Evolutionary conservation across 257 asterid genomes (phyloP).

Genomic region (Verbena officinalis): DNA sequence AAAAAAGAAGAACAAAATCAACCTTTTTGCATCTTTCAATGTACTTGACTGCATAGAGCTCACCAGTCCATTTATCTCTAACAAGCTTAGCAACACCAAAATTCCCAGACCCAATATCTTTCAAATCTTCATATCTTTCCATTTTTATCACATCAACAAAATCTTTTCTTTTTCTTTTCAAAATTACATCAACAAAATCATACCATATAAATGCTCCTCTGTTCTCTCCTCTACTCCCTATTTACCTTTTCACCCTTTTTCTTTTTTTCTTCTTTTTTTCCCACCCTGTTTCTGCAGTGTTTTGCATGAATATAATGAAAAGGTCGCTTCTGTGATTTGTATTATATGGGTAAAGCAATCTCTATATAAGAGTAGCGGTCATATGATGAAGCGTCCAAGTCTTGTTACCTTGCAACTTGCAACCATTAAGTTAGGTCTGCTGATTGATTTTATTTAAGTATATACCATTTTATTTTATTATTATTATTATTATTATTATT

Average conservation of each 20-base stretch:
- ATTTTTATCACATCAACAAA: slow-evolving; percentile 23
- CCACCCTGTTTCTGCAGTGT: too few relatives aligned
- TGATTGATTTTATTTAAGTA: not conserved
- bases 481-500: too few relatives aligned
- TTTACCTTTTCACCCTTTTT: not conserved
- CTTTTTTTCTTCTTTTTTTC: too few relatives aligned
- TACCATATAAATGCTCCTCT: not conserved
- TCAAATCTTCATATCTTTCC: slow-evolving; percentile 66
- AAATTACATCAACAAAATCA: too few relatives aligned
- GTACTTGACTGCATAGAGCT: slow-evolving; percentile 47
- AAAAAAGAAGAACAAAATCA: not conserved
- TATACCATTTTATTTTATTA: too few relatives aligned
- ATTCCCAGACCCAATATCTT: slow-evolving; percentile 69
- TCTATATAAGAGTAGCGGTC: not conserved
- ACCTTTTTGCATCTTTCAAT: slow-evolving; percentile 61
- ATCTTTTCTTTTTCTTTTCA: too few relatives aligned
- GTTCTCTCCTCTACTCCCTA: not conserved
- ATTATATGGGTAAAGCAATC: not conserved
- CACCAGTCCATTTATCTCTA: slow-evolving; percentile 40
- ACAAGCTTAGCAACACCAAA: slow-evolving; percentile 84
- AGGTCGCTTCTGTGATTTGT: not conserved
- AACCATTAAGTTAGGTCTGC: slow-evolving; percentile 23
- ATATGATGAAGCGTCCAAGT: slow-evolving; percentile 30
- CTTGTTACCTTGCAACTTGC: slow-evolving; percentile 30
- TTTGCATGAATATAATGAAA: slow-evolving; percentile 25